phyloP scores from a whole-genome alignment of 768 basidiomycete genomes.

The Kwoniella shandongensis region DNA sequence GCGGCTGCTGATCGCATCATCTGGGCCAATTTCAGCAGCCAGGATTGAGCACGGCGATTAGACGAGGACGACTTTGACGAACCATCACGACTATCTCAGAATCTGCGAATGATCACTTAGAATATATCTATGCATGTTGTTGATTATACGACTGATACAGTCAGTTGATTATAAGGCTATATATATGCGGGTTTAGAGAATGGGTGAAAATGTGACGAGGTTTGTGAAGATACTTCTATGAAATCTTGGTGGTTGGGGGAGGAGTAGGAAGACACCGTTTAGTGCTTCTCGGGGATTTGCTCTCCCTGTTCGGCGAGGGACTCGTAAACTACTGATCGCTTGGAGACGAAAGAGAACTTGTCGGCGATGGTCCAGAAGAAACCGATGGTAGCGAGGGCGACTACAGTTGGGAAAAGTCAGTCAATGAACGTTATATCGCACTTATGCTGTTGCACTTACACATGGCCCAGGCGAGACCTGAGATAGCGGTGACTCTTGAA shows the following conservation, averaged over 20 bases:
- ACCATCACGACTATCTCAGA: constrained; percentile 4
- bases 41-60: background rate
- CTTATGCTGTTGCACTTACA: no score
- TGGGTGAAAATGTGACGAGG: no score
- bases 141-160: background rate
- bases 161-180: constrained; percentile 14
- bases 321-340: constrained; percentile 31
- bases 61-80: background rate
- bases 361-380: constrained; percentile 93
- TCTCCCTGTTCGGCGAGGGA: constrained; percentile 15
- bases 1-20: constrained; percentile 23
- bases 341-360: constrained; percentile 72
- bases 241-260: background rate
- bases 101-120: constrained; percentile 3
- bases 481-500: constrained; percentile 31
- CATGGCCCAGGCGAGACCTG: constrained; percentile 43
- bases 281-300: constrained; percentile 16
- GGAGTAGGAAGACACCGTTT: background rate
- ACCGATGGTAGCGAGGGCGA: constrained; percentile 78
- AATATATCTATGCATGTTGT: constrained; percentile 16
- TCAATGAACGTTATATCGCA: no score
- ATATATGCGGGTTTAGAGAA: no score
- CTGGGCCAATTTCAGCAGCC: no score
- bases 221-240: background rate
- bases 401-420: constrained; percentile 16